These are phyloP conservation scores for Leccinellum luteum DNA, from an alignment of 768 basidiomycete species.

Conservation along the genomic window DNA sequence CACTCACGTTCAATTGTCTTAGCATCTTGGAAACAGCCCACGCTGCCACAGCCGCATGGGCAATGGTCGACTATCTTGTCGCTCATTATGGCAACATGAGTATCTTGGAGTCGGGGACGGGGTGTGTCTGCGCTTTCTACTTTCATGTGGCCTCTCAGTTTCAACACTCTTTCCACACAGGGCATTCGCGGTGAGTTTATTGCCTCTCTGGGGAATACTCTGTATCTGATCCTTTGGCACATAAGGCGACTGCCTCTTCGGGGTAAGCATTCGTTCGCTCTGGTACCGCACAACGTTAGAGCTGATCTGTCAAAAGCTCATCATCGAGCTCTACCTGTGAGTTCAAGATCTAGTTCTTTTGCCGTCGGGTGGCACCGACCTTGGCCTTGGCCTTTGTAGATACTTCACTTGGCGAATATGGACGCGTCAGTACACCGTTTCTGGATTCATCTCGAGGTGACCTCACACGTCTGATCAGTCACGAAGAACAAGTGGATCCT, in stretches of 20 bases:
- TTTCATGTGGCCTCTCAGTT: slow-evolving; percentile 40
- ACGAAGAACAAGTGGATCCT: slow-evolving; percentile 13
- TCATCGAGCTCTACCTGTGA: slow-evolving; percentile 27
- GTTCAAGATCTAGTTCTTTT: background rate
- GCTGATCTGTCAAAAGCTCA: slow-evolving; percentile 16
- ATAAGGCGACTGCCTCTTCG: slow-evolving; percentile 18
- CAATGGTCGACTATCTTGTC: slow-evolving; percentile 26
- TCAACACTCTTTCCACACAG: background rate
- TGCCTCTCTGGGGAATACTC: background rate
- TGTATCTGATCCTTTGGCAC: background rate
- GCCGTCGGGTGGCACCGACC: background rate
- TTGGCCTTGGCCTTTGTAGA: background rate
- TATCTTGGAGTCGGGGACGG: slow-evolving; percentile 12
- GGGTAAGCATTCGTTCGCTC: slow-evolving; percentile 11
- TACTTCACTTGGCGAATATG: slow-evolving; percentile 31
- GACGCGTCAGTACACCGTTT: slow-evolving; percentile 18
- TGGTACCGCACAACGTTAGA: background rate
- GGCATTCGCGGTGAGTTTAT: background rate
- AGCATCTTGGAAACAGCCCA: slow-evolving; percentile 25
- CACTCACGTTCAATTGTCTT: background rate
- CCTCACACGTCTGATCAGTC: slow-evolving; percentile 16
- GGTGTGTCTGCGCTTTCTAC: slow-evolving; percentile 14
- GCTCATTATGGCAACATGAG: slow-evolving; percentile 11
- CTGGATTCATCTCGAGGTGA: background rate
- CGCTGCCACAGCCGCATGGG: slow-evolving; percentile 17